A percentile compares a stretch with the other conserved stretches of the same genome.
Conservation (phyloP, 2,329 filamentous ascomycete species). For the Alternaria sp. region DNA sequence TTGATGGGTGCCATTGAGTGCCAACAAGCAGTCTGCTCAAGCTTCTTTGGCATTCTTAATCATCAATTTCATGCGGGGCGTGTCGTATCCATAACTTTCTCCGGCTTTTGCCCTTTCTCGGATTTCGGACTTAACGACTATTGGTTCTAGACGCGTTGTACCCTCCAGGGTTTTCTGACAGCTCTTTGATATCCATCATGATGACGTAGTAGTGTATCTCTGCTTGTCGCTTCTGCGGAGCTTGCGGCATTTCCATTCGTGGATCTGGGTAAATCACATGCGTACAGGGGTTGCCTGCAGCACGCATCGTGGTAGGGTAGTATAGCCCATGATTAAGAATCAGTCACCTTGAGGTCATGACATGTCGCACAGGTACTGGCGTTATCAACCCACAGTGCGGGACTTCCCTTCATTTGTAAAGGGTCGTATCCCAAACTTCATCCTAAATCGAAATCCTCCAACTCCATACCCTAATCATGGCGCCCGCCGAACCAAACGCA, state of each 20-base stretch:
- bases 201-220: slow-evolving; percentile 25
- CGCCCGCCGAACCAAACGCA: slow-evolving; percentile 44
- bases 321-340: slow-evolving; percentile 13
- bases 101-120: slow-evolving; percentile 2
- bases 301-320: neutral
- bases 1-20: neutral
- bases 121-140: neutral
- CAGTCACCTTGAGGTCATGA: slow-evolving; percentile 20
- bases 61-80: slow-evolving; percentile 3
- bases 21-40: neutral
- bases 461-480: slow-evolving; percentile 30
- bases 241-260: slow-evolving; percentile 14
- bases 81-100: neutral
- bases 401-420: neutral
- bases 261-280: neutral
- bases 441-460: neutral
- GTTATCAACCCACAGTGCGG: neutral
- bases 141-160: neutral
- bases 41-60: slow-evolving; percentile 4
- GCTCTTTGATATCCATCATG: slow-evolving; percentile 18
- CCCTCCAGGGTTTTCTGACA: slow-evolving; percentile 3
- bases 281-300: slow-evolving; percentile 14
- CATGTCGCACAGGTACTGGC: slow-evolving; percentile 13
- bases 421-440: neutral
- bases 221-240: neutral